phyloP scores from a whole-genome alignment of 1,284 basidiomycete species.

The Peniophora sp. region DNA sequence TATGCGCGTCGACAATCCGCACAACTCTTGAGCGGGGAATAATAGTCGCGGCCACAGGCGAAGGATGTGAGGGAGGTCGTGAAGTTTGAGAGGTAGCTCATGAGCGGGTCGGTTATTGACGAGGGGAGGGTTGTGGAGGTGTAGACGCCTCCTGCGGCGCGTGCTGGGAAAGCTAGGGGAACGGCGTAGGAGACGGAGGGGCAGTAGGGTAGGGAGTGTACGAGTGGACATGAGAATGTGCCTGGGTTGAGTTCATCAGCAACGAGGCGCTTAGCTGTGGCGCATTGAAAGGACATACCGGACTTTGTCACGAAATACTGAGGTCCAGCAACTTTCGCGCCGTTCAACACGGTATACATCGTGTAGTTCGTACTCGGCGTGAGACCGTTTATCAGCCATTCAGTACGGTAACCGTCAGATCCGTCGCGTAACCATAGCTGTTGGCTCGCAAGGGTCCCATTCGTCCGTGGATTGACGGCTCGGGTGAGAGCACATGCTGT shows the following conservation, averaged over 20 bases:
- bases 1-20: constrained; percentile 71
- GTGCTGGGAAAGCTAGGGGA: constrained; percentile 45
- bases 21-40: constrained; percentile 73
- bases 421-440: constrained; percentile 47
- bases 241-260: constrained; percentile 31
- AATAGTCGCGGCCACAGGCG: constrained; percentile 75
- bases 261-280: constrained; percentile 4
- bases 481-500: constrained; percentile 51
- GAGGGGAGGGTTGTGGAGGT: constrained; percentile 46
- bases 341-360: constrained; percentile 47
- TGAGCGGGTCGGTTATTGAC: constrained; percentile 38
- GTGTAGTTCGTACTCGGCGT: constrained; percentile 65
- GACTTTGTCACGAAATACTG: constrained; percentile 67
- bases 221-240: constrained; percentile 65
- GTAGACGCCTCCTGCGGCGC: constrained; percentile 31
- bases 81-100: constrained; percentile 64
- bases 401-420: constrained; percentile 49
- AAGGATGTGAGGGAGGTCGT: constrained; percentile 62
- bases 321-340: constrained; percentile 49
- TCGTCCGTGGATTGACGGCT: constrained; percentile 15
- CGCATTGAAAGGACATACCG: constrained; percentile 28
- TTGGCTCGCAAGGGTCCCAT: constrained; percentile 19
- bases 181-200: constrained; percentile 66
- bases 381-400: constrained; percentile 57
- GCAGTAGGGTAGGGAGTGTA: constrained; percentile 67